Conservation (phyloP, 1,139 yeast genomes). For the Zygosaccharomyces pseudobailii region DNA sequence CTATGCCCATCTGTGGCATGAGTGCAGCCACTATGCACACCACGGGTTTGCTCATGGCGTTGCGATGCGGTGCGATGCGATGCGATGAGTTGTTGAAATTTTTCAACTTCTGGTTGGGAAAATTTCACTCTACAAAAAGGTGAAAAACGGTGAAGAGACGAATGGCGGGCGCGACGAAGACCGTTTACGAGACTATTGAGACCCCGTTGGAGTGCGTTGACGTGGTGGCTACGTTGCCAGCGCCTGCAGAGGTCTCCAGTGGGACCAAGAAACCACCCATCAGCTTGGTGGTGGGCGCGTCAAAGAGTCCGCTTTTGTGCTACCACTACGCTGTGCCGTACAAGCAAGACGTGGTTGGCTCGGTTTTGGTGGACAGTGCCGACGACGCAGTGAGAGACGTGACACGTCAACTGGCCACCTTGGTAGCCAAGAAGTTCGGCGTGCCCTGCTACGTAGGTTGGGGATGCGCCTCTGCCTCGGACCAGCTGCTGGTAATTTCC, state of each 20-base stretch:
- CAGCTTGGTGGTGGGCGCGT: slow-evolving; percentile 4
- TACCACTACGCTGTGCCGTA: slow-evolving; percentile 28
- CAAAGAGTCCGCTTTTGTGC: slow-evolving; percentile 8
- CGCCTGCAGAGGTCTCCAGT: slow-evolving; percentile 1
- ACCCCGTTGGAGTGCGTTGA: neutral
- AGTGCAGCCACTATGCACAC: slow-evolving; percentile 81
- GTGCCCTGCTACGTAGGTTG: slow-evolving; percentile 31
- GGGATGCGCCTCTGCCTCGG: slow-evolving; percentile 14
- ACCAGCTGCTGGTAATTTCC: slow-evolving; percentile 21
- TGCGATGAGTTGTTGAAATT: neutral
- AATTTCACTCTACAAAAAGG: too few species aligned
- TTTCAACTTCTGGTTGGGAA: too few species aligned
- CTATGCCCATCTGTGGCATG: slow-evolving; percentile 77
- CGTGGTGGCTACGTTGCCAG: neutral
- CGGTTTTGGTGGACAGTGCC: slow-evolving; percentile 24
- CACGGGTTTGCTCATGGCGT: slow-evolving; percentile 35
- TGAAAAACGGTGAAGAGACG: too few species aligned
- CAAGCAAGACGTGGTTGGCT: slow-evolving; percentile 20
- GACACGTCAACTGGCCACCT: slow-evolving; percentile 26
- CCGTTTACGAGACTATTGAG: neutral
- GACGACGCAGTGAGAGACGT: slow-evolving; percentile 28
- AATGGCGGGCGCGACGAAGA: neutral
- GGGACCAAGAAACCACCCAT: slow-evolving; percentile 7
- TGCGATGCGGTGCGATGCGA: neutral
- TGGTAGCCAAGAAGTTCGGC: slow-evolving; percentile 22